Base-by-base conservation (phyloP, 768 basidiomycete species). In the Phlegmacium glaucopus region DNA sequence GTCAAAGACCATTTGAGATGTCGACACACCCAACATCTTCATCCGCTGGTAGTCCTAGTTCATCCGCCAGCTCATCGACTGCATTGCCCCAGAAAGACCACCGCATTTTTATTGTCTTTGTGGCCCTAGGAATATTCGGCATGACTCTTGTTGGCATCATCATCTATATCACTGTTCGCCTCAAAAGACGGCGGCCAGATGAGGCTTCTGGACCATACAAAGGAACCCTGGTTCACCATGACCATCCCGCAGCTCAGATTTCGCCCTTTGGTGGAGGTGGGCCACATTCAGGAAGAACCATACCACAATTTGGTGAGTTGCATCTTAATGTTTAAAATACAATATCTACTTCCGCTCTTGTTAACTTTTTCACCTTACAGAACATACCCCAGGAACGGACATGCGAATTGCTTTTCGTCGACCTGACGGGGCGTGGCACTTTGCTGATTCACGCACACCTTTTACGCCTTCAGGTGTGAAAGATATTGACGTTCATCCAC, bases 361-460 rank as follows among this genome's bases (percentile, higher is more conserved):
- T n/a, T 34, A 34, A 34, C 29, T 34, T 15, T 32, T 13, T 28
- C 2, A 29, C 4, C 47, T 39, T 35, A 22, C 26, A 82, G 80
- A 69, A 29, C 78, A 77, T 53, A 71, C 60, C 15, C 78, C 79
- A 0, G 79, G 79, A 10, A 59, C 66, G 47, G 74, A 77, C 59
- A 82, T 83, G 80, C 79, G 80, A 16, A 75, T 80, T 32, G 80
- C 80, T 2, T 61, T 66, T 36, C 72, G 79, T 39, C 68, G 75
- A 36, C 63, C 72, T 8, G 77, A 81, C 50, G 80, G 81, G 16
- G 75, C 72, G 44, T 83, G 80, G 81, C 68, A 74, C 38, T 80
- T 82, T 52, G 62, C 70, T 11, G 69, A 75, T 36, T 67, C 74
- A 2, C 61, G 65, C 13, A 62, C 64, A 4, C 67, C 72, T 1